Conservation (phyloP, 192 early-diverging fungal genomes). For the Podila epicladia region DNA sequence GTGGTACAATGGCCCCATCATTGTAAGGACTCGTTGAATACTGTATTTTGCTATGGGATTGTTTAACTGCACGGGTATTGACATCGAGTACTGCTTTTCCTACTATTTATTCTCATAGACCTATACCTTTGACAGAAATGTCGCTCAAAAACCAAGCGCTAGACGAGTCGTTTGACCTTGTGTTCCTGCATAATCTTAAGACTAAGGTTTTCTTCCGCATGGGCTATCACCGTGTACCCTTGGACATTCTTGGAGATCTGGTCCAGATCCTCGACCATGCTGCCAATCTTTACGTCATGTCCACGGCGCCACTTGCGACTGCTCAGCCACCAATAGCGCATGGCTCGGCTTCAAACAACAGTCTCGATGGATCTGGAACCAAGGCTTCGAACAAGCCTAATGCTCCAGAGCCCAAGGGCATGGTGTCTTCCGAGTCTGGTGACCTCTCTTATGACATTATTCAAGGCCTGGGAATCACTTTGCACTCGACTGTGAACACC, state of each 20-base stretch:
- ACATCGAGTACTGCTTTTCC: background rate
- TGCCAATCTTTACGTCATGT: conserved; percentile 47
- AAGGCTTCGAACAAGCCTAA: background rate
- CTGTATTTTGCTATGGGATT: background rate
- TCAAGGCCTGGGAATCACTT: conserved; percentile 37
- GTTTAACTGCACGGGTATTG: background rate
- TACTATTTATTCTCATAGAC: conserved; percentile 12
- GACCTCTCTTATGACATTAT: conserved; percentile 23
- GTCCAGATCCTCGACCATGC: conserved; percentile 67
- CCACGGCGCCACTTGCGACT: conserved; percentile 54
- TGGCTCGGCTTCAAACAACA: background rate
- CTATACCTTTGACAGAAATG: conserved; percentile 41
- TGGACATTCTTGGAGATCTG: conserved; percentile 61
- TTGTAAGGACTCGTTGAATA: conserved; percentile 25
- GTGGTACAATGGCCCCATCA: conserved; percentile 43
- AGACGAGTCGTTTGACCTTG: conserved; percentile 82
- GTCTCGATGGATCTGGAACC: background rate
- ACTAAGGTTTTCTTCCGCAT: conserved; percentile 74
- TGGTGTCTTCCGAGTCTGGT: background rate
- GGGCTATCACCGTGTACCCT: conserved; percentile 70
- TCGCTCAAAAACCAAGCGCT: conserved; percentile 69
- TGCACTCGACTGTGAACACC: conserved; percentile 57
- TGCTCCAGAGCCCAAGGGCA: conserved; percentile 8
- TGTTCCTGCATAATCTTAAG: conserved; percentile 69
- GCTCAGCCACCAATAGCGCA: conserved; percentile 14